Conservation (phyloP, 148 eudicot species). For the Agrostemma githago region DNA sequence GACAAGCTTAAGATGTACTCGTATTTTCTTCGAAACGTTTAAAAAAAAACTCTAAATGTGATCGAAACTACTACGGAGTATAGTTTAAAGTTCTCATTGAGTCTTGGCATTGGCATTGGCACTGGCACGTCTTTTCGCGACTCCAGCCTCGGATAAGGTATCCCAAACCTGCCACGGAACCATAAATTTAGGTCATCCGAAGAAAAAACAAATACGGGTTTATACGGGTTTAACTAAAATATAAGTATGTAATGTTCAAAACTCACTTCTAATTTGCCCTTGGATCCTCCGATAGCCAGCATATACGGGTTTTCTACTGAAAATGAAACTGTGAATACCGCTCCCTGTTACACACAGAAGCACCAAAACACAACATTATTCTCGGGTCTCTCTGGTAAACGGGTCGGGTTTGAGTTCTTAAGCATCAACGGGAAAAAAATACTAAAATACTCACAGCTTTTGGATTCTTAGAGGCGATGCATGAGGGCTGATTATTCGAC, state of each 20-base stretch:
- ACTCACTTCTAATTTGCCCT: constrained; percentile 76
- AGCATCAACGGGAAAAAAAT: background rate
- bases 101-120: constrained; percentile 22
- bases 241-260: background rate
- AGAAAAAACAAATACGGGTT: background rate
- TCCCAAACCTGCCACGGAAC: constrained; percentile 61
- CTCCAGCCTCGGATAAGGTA: constrained; percentile 49
- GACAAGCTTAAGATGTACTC: no score
- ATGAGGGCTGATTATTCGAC: constrained; percentile 64
- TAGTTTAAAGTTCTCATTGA: background rate
- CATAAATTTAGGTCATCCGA: background rate
- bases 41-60: background rate
- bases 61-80: background rate
- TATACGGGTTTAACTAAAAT: no score
- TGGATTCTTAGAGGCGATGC: constrained; percentile 67
- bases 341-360: constrained; percentile 54
- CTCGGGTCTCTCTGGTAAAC: background rate
- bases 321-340: constrained; percentile 73
- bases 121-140: constrained; percentile 44
- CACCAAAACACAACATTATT: background rate
- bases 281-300: constrained; percentile 88
- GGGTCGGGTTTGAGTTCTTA: background rate
- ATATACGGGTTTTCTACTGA: constrained; percentile 65
- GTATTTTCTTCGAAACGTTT: no score
- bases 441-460: constrained; percentile 69